phyloP scores from a whole-genome alignment of 202 grass and related monocot genomes.

The Setaria italica region DNA sequence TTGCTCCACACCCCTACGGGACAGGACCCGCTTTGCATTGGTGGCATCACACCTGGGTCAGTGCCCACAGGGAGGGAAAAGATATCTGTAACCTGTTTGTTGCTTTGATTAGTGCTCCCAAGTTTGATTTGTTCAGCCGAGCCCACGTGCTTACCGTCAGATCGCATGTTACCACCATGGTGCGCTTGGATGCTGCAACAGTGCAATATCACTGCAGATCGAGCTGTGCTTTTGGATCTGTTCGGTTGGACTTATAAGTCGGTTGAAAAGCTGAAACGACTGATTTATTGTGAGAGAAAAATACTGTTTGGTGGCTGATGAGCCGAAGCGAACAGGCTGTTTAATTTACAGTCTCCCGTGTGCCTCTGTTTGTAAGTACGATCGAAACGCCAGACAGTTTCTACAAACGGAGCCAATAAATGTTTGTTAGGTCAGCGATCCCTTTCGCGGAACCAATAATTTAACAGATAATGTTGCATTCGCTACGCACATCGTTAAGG shows the following conservation, averaged over 20 bases:
- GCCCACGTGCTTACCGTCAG: neutral
- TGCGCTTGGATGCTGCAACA: neutral
- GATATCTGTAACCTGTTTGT: too few species aligned
- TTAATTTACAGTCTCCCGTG: too few species aligned
- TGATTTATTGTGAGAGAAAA: too few species aligned
- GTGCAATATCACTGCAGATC: neutral
- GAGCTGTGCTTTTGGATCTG: neutral
- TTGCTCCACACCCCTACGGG: neutral
- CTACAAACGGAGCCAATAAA: neutral
- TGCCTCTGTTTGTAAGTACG: neutral
- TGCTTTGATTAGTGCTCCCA: neutral
- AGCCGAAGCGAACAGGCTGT: too few species aligned
- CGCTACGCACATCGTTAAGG: neutral
- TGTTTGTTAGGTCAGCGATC: neutral
- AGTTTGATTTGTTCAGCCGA: neutral
- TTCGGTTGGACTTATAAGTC: too few species aligned
- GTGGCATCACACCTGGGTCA: neutral
- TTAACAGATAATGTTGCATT: neutral
- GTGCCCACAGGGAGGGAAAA: too few species aligned
- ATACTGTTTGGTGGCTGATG: too few species aligned
- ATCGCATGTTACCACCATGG: constrained; percentile 1
- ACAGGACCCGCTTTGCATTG: neutral
- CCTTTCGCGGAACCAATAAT: neutral
- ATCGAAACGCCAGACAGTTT: neutral
- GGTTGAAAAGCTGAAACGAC: too few species aligned